Conservation (phyloP, 163 green algal genomes). For the Prototheca cutis region DNA sequence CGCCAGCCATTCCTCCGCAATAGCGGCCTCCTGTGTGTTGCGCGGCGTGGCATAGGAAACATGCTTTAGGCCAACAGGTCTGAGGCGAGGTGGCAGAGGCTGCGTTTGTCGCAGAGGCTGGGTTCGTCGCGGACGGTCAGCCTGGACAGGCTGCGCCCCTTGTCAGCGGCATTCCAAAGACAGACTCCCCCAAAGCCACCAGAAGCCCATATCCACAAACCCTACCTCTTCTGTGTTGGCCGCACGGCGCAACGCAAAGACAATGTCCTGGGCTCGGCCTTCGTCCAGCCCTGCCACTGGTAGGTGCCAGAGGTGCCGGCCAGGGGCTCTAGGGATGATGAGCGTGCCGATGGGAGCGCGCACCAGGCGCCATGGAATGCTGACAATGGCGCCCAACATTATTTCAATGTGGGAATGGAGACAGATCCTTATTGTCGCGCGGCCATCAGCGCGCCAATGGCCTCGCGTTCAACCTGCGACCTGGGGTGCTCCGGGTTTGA, state of each 20-base stretch:
- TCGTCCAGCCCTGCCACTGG: conserved; percentile 21
- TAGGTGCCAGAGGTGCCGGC: neutral
- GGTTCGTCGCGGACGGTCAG: too few species aligned
- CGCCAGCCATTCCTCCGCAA: conserved; percentile 27
- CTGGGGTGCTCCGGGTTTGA: too few species aligned
- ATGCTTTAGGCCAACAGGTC: too few species aligned
- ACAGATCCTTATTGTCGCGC: too few species aligned
- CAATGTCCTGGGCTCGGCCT: conserved; percentile 13
- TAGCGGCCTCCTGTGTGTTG: conserved; percentile 15
- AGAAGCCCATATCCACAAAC: neutral
- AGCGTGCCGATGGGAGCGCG: neutral
- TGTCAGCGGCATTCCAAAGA: neutral
- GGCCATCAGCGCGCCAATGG: too few species aligned
- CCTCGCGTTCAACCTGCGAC: too few species aligned
- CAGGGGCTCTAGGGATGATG: neutral
- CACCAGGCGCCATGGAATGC: neutral
- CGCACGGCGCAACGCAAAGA: conserved; percentile 15
- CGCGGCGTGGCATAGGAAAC: too few species aligned
- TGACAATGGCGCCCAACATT: too few species aligned
- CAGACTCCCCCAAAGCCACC: neutral
- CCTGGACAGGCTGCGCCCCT: too few species aligned
- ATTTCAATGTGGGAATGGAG: too few species aligned
- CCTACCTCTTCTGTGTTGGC: conserved; percentile 8
- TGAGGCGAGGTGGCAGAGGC: too few species aligned
- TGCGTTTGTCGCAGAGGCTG: too few species aligned